phyloP scores from a whole-genome alignment of 2,329 filamentous ascomycete genomes.

The Ophiostoma perfectum region DNA sequence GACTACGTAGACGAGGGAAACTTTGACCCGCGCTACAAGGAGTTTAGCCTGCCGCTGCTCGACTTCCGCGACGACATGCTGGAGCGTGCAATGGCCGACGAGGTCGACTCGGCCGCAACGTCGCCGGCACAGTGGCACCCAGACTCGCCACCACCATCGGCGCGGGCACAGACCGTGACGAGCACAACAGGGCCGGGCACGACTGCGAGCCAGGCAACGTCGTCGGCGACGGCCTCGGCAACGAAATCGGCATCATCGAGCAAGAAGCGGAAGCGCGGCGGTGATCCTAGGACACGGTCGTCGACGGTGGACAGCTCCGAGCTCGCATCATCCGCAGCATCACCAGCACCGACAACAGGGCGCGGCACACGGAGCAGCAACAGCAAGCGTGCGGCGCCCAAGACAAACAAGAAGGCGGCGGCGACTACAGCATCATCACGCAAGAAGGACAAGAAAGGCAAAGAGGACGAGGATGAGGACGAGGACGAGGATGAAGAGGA shows the following conservation, averaged over 20 bases:
- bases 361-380: constrained; percentile 21
- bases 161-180: neutral
- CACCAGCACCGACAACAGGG: constrained; percentile 18
- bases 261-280: constrained; percentile 27
- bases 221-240: constrained; percentile 11
- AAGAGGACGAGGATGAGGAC: constrained; percentile 11
- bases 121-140: constrained; percentile 28
- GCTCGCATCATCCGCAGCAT: constrained; percentile 22
- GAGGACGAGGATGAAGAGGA: neutral
- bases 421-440: neutral
- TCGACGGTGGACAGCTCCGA: constrained; percentile 27
- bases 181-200: neutral
- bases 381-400: constrained; percentile 13
- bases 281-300: constrained; percentile 24
- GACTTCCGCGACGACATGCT: constrained; percentile 27
- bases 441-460: constrained; percentile 11
- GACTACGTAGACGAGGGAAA: constrained; percentile 24
- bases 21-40: constrained; percentile 26
- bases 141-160: constrained; percentile 21
- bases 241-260: neutral
- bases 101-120: constrained; percentile 21
- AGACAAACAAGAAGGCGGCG: constrained; percentile 16
- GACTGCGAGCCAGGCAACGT: neutral
- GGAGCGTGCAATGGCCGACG: constrained; percentile 24
- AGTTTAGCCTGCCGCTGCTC: constrained; percentile 27